Base-by-base conservation (phyloP, 1,139 yeast genomes). In the Yamadazyma atmosphaerica region DNA sequence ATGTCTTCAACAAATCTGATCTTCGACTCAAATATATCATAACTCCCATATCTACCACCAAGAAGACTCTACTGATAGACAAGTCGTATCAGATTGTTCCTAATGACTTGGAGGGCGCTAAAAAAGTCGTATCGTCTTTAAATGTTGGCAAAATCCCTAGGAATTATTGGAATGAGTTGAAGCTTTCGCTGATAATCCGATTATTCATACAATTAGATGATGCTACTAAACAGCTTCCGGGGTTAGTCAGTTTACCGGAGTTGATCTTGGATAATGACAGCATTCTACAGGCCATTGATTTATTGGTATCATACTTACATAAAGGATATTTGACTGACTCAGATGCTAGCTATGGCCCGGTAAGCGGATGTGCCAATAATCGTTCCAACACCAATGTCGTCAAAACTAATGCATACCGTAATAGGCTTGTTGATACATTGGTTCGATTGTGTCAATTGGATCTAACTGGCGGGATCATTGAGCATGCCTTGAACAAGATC, bases 1-100 rank as follows among this genome's bases (percentile, higher is more conserved):
- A 78, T 47, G 55, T 74, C 24, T 77, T 78, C 50, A 56, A 61
- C 34, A 70, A 62, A 43, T 67, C 74, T 15, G 83, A 78, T 49
- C 58, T 77, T 38, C 67, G 64, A 52, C 73, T 62, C 10, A 58
- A 64, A 32, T 63, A 52, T 40, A 58, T 67, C 15, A 49, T 69
- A 5, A 54, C 56, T 11, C 54, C 59, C 4, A 47, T 45, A 12
- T 56, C 59, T 3, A 37, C 54, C 8, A 46, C 50, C 18, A 57
- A 53, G 34, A 50, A 46, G 34, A 45, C 47, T 2, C 47, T 64
- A 6, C 50, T 49, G 37, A 55, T 67, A 17, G 72, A 66, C 40
- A 56, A 49, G 32, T 48, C 65, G 2, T 66, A 51, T 43, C 68
- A 54, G 35, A 51, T 65, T 12, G 46, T 58, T 3, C 63, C 63